Conservation (phyloP, 202 grass and related monocot genomes). For the Saccharum hybrid region DNA sequence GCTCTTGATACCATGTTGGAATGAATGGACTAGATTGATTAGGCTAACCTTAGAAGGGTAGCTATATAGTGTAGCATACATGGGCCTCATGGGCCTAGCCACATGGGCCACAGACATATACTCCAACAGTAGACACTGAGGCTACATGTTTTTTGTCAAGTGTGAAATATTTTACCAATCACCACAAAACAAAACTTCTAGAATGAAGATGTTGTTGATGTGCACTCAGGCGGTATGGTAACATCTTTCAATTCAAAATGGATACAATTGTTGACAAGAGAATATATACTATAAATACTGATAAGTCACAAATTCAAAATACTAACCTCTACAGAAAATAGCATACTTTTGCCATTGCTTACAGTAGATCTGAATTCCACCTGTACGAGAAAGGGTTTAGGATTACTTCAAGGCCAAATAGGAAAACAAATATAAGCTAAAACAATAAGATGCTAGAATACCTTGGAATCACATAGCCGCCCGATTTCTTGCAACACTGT, state of each 20-base stretch:
- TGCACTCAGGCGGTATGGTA: not conserved
- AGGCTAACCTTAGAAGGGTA: no score
- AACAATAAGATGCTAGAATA: slow-evolving; percentile 38
- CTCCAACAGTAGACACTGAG: no score
- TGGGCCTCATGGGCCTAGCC: no score
- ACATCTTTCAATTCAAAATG: slow-evolving; percentile 34
- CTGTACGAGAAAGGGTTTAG: slow-evolving; percentile 45
- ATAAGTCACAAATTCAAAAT: slow-evolving; percentile 18
- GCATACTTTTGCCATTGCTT: slow-evolving; percentile 61
- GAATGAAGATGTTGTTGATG: not conserved
- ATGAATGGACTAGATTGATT: no score
- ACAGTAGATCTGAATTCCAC: slow-evolving; percentile 81
- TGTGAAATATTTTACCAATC: not conserved
- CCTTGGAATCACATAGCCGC: slow-evolving; percentile 70
- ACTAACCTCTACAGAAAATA: slow-evolving; percentile 87
- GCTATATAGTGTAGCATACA: no score
- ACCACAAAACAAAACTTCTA: slow-evolving; percentile 33
- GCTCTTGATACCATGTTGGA: no score
- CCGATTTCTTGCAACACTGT: slow-evolving; percentile 87
- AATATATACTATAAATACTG: slow-evolving; percentile 17
- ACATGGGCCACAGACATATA: no score
- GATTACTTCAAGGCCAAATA: slow-evolving; percentile 30
- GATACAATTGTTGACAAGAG: slow-evolving; percentile 22
- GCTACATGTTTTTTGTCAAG: not conserved
- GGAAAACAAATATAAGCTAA: slow-evolving; percentile 4